Base-by-base conservation (phyloP, 2,329 filamentous ascomycete species). In the Pseudomassariella vexata region DNA sequence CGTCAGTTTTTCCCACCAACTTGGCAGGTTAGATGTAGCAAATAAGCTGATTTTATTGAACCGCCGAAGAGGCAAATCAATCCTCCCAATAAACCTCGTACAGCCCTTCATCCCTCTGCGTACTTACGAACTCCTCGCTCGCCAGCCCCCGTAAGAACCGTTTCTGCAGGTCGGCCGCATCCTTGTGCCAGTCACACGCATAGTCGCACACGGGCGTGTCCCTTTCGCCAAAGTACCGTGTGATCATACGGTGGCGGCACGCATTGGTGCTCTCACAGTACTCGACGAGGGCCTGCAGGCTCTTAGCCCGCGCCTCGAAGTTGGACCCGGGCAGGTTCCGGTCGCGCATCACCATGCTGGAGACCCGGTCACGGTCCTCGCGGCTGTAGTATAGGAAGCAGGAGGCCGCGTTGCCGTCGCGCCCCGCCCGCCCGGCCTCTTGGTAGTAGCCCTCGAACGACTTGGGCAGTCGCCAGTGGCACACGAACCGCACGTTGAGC, bases 391-490 rank as follows among this genome's bases (percentile, higher is more conserved):
- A 95, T 34, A 96, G 65, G 33, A 95, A 85, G 51, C 88, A 95
- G 39, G 83, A 76, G 19, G 83, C 82, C 1, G 88, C 88, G 40
- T 90, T 89, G 16, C 87, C 86, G 47, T 96, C 90, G 24, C 90
- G 76, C 1, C 90, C 90, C 5, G 89, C 90, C 23, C 90, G 82
- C 0, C 90, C 90, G 2, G 87, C 89, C 68, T 96, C 90, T 60
- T 96, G 90, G 49, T 95, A 95, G 53, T 92, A 95, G 1, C 89
- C 87, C 56, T 96, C 90, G 53, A 96, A 95, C 3, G 84, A 92
- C 52, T 94, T 94, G 8, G 90, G 86, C 8, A 95, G 72, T 37
- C 87, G 84, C 88, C 90, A 96, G 59, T 96, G 90, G 2, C 92
- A 79, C 1, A 96, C 89, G 48, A 95, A 95, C 3, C 90, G 83